Evolutionary conservation across 148 eudicot genomes (phyloP).

Genomic region (Vaccinium macrocarpon): DNA sequence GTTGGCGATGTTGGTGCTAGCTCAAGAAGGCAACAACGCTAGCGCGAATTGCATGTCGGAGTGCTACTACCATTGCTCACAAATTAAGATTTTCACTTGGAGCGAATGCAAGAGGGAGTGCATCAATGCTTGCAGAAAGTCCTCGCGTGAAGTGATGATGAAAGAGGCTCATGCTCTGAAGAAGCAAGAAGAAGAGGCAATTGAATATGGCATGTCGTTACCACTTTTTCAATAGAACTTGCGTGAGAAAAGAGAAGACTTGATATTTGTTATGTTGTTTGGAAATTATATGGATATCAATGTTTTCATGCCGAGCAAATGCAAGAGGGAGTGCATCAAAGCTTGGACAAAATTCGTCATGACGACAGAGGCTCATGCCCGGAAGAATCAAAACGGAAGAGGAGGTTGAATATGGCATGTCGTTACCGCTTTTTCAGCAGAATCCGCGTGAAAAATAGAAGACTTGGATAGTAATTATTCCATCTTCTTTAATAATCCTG

Average conservation of each 20-base stretch:
- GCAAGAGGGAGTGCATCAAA: constrained; percentile 5
- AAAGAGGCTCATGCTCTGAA: neutral
- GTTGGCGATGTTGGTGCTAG: neutral
- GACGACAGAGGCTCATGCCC: neutral
- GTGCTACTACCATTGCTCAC: constrained; percentile 2
- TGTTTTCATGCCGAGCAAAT: neutral
- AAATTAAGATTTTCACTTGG: constrained; percentile 3
- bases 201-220: constrained; percentile 4
- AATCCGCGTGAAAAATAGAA: neutral
- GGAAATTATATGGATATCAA: too few relatives aligned
- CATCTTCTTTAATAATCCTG: too few relatives aligned
- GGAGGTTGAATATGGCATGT: neutral
- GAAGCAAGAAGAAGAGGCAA: neutral
- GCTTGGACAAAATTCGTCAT: neutral
- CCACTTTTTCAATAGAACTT: neutral
- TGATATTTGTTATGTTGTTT: too few relatives aligned
- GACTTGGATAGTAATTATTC: neutral
- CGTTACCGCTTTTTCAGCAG: neutral
- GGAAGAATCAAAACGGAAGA: neutral
- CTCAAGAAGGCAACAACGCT: neutral
- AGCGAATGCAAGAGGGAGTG: constrained; percentile 16
- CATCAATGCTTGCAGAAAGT: neutral
- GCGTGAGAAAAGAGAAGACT: neutral
- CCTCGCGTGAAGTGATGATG: neutral
- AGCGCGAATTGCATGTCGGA: neutral